Evolutionary conservation across 1,284 basidiomycete genomes (phyloP), one percentile per base, ranked within the genome.

Genomic region (Bondarzewia mesenterica): DNA sequence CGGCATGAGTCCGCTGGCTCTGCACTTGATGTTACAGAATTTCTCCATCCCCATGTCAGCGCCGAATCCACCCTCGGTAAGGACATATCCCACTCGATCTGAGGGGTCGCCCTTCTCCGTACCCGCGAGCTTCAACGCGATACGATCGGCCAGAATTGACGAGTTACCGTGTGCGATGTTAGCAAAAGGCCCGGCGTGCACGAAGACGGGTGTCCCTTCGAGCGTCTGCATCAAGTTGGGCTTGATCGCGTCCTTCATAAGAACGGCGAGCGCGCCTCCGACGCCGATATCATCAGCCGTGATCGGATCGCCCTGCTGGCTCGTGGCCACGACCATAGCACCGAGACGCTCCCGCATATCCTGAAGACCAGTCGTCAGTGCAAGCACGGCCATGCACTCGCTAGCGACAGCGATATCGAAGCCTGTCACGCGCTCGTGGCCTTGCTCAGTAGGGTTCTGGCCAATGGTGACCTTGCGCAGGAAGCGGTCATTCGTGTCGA

Each of bases 101-200:
- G 82, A 59, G 1, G 80, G 71, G 61, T 98, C 95, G 47, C 93
- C 94, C 58, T 89, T 78, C 67, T 99, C 95, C n/a, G 86, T 86
- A 57, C 95, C 95, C 7, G 93, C 96, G 35, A 99, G 84, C 72
- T 99, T 99, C 60, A 99, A 79, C 37, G 95, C 95, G 49, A 99
- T 85, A 46, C 88, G 85, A 66, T 99, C 95, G 22, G 95, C 95
- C 44, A 99, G 80, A 67, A 99, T 97, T 42, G 94, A 98, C 14
- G 94, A 98, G 74, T 99, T 99, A 51, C 95, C 95, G 65, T 99
- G 95, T 3, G 95, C 95, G 61, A 99, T 99, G 75, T 99, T 99
- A 57, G 95, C 95, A 64, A 99, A 99, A 15, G 95, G 96, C 48
- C 95, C 95, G 7, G 95, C 95, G 67, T 99, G 95, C 6, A 99